phyloP scores from a whole-genome alignment of 2,329 filamentous ascomycete genomes.

The Diplodia sapinea region DNA sequence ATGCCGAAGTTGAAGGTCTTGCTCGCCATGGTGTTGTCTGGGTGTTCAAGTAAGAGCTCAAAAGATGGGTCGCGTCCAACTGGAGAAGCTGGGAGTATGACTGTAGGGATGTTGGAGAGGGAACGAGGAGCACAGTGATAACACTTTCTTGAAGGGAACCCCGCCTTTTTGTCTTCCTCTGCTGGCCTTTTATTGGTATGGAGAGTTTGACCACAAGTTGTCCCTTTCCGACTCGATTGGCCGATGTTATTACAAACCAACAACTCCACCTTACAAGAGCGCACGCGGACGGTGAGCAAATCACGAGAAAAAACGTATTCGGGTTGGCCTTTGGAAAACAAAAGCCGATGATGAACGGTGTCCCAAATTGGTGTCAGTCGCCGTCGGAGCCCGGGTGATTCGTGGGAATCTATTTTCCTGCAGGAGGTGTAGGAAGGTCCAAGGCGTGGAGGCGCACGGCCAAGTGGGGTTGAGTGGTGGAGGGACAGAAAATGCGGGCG shows the following conservation, averaged over 20 bases:
- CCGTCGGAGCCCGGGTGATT: background rate
- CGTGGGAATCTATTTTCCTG: conserved; percentile 18
- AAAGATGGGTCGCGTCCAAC: background rate
- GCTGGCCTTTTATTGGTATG: background rate
- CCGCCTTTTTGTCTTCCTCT: background rate
- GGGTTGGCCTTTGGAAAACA: background rate
- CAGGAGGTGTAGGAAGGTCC: conserved; percentile 11
- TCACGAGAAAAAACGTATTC: background rate
- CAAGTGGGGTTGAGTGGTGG: conserved; percentile 16
- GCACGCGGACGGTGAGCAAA: background rate
- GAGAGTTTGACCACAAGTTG: background rate
- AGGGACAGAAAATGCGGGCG: background rate
- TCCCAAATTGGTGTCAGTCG: background rate
- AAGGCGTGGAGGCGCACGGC: conserved; percentile 19
- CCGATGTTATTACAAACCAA: background rate
- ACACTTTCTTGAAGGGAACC: background rate
- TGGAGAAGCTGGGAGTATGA: background rate
- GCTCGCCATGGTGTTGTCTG: conserved; percentile 3
- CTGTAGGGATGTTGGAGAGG: background rate
- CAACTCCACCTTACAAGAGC: background rate
- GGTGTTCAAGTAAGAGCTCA: background rate
- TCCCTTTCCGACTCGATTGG: background rate
- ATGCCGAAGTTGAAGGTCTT: conserved; percentile 58
- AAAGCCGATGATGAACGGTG: background rate
- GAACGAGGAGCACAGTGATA: background rate